Conservation (phyloP, 73 alveolate species). For the Durusdinium trenchii region DNA sequence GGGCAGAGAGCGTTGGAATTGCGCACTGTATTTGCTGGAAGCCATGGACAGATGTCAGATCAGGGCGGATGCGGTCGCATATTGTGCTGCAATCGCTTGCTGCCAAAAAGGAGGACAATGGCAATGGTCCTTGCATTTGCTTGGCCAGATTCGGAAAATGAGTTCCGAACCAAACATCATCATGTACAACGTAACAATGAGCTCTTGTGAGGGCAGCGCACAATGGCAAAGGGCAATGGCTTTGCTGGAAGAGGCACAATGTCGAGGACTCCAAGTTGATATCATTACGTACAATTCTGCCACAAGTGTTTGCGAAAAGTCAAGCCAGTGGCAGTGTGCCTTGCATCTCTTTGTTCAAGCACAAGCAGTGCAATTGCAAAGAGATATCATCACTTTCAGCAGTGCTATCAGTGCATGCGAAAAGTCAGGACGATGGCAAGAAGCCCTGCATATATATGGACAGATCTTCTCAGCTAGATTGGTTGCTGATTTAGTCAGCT, state of each 20-base stretch:
- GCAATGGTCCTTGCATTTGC: background rate
- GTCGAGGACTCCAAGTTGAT: background rate
- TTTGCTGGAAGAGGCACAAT: background rate
- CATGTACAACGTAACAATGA: constrained; percentile 31
- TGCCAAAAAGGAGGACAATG: constrained; percentile 3
- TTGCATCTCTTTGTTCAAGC: background rate
- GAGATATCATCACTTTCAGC: constrained; percentile 23
- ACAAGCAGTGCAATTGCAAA: too few relatives aligned
- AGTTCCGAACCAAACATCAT: background rate
- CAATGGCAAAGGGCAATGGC: background rate
- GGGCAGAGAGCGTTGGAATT: background rate
- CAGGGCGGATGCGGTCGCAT: background rate
- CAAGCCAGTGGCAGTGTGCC: constrained; percentile 28
- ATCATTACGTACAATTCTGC: constrained; percentile 10
- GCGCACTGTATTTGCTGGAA: background rate
- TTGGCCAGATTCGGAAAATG: background rate
- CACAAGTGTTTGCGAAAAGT: background rate
- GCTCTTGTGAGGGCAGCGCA: constrained; percentile 29
- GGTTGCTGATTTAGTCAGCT: background rate
- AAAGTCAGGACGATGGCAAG: constrained; percentile 43
- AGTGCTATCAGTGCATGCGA: constrained; percentile 63
- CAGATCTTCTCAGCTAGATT: background rate
- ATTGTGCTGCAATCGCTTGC: background rate
- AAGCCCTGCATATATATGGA: background rate
- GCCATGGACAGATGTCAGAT: background rate